A percentile compares a stretch with the other conserved stretches of the same genome.
phyloP scores from a whole-genome alignment of 257 asterid species.

The Plectranthus barbatus region DNA sequence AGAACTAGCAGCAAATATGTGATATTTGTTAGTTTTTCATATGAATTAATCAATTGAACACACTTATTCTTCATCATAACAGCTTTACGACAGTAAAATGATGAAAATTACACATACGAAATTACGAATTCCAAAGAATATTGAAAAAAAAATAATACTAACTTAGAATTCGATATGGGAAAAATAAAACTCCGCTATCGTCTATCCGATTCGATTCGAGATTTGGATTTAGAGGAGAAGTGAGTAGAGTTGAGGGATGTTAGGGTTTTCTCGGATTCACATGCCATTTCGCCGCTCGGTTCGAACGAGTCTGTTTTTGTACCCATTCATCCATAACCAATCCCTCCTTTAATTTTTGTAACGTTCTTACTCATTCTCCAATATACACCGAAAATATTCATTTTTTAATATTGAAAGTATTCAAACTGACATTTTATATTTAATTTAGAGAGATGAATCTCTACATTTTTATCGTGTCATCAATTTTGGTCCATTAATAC shows the following conservation, averaged over 20 bases:
- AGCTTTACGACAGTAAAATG: constrained; percentile 3
- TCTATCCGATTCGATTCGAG: constrained; percentile 20
- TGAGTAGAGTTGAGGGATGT: constrained; percentile 26
- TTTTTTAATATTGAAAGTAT: no score
- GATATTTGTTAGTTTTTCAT: background rate
- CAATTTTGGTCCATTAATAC: no score
- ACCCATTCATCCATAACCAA: no score
- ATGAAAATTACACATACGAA: background rate
- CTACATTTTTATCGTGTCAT: no score
- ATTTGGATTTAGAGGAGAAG: constrained; percentile 15
- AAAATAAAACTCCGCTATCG: background rate
- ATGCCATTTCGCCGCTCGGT: background rate
- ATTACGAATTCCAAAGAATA: background rate
- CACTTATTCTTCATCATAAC: background rate
- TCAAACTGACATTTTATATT: no score
- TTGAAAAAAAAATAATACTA: constrained; percentile 18
- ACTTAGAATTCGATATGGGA: constrained; percentile 33
- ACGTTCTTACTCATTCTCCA: no score
- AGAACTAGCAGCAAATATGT: background rate
- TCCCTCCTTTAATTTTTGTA: no score
- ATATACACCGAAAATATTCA: no score
- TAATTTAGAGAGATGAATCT: no score
- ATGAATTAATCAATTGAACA: background rate
- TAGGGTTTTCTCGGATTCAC: no score
- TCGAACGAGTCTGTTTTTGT: no score